These are phyloP conservation scores for Cadophora malorum DNA, from an alignment of 2,329 filamentous ascomycete genomes.

Conservation along the genomic window DNA sequence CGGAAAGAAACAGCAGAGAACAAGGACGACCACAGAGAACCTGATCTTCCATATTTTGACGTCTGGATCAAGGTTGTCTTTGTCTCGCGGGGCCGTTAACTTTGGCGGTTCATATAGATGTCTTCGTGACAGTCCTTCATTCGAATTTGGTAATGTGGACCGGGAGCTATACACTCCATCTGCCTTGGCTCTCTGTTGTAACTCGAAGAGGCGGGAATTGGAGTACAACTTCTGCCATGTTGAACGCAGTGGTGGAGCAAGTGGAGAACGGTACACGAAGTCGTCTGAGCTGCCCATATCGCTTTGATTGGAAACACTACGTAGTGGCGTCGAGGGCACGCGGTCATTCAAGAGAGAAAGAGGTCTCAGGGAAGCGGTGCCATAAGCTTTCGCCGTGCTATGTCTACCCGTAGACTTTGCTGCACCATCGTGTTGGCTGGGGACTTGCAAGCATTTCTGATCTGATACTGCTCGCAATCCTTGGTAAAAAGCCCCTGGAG, in stretches of 20 bases:
- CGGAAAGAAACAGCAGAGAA: constrained; percentile 40
- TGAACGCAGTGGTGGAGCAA: constrained; percentile 39
- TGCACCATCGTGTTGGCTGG: constrained; percentile 21
- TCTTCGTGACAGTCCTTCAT: constrained; percentile 25
- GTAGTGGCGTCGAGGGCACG: constrained; percentile 13
- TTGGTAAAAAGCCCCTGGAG: constrained; percentile 41
- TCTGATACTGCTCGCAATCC: constrained; percentile 31
- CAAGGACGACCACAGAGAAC: constrained; percentile 38
- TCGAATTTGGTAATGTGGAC: constrained; percentile 10
- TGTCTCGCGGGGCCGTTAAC: neutral
- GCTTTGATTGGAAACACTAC: constrained; percentile 21
- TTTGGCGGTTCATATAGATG: constrained; percentile 19
- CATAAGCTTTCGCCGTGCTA: constrained; percentile 30
- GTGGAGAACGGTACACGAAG: constrained; percentile 41
- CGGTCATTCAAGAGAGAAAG: constrained; percentile 36
- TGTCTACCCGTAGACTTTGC: constrained; percentile 7
- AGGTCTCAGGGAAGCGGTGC: constrained; percentile 36
- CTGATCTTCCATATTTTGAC: constrained; percentile 21
- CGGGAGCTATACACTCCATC: constrained; percentile 31
- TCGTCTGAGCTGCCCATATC: constrained; percentile 24
- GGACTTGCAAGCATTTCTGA: neutral
- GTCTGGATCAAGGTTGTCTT: constrained; percentile 19
- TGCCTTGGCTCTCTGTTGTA: constrained; percentile 31
- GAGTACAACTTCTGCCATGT: constrained; percentile 42
- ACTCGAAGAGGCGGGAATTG: constrained; percentile 29